Percentiles rank a stretch among this genome's conserved stretches.
These are phyloP conservation scores for Phytophthora pinifolia DNA, from an alignment of 352 stramenopile species.

Conservation along the genomic window DNA sequence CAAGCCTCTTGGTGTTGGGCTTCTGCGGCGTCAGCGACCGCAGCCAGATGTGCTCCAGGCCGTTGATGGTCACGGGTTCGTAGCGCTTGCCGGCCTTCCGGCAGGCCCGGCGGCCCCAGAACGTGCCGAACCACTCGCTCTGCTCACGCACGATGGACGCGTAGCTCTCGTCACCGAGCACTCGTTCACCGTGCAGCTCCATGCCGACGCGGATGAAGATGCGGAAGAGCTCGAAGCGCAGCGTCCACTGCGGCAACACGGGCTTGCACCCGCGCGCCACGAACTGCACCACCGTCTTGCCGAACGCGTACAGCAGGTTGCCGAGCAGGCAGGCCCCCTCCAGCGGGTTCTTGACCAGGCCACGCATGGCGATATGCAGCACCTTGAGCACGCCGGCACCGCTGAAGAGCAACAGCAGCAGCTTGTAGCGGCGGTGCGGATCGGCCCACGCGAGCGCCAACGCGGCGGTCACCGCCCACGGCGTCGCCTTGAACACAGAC, in stretches of 20 bases:
- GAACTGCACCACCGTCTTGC: slow-evolving; percentile 19
- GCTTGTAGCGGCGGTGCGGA: slow-evolving; percentile 16
- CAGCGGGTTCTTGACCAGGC: slow-evolving; percentile 29
- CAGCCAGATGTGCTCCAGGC: slow-evolving; percentile 43
- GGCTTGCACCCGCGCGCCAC: slow-evolving; percentile 30
- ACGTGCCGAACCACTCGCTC: slow-evolving; percentile 28
- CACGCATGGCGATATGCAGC: slow-evolving; percentile 26
- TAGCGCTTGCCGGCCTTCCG: slow-evolving; percentile 19
- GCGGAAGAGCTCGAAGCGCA: slow-evolving; percentile 40
- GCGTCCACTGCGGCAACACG: slow-evolving; percentile 42
- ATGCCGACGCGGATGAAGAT: slow-evolving; percentile 28
- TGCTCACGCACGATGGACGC: slow-evolving; percentile 32
- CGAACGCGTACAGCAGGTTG: slow-evolving; percentile 23
- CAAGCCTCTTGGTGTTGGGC: slow-evolving; percentile 18
- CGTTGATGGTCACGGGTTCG: slow-evolving; percentile 26
- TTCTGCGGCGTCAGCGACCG: slow-evolving; percentile 6
- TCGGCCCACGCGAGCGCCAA: slow-evolving; percentile 18
- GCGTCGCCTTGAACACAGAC: slow-evolving; percentile 6
- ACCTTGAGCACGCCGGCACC: slow-evolving; percentile 16
- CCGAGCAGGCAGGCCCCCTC: slow-evolving; percentile 25
- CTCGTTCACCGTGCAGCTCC: slow-evolving; percentile 29
- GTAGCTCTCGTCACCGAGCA: slow-evolving; percentile 27
- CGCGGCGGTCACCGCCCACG: slow-evolving; percentile 15
- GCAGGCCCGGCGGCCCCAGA: slow-evolving; percentile 25
- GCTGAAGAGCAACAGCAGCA: slow-evolving; percentile 17